These are phyloP conservation scores for Anthracocystis walkeri DNA, from an alignment of 1,284 basidiomycete species.

Conservation along the genomic window DNA sequence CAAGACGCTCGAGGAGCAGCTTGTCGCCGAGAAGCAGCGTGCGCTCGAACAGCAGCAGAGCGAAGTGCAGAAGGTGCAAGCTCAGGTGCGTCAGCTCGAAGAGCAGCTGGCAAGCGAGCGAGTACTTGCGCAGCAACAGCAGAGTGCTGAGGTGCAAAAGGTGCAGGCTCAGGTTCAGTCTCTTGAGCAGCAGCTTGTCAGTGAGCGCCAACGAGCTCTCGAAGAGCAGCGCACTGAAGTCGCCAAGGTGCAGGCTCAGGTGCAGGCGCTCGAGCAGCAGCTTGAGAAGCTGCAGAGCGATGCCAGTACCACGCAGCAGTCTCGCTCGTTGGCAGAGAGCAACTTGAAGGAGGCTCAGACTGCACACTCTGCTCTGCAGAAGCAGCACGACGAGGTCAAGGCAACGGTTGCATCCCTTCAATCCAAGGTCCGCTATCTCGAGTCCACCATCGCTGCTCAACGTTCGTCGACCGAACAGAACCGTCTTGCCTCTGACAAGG, in stretches of 20 bases:
- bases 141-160: conserved; percentile 16
- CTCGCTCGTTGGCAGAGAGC: conserved; percentile 23
- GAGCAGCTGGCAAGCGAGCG: conserved; percentile 28
- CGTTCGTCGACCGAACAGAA: conserved; percentile 52
- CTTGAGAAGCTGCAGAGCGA: conserved; percentile 10
- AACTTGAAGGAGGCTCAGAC: conserved; percentile 28
- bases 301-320: conserved; percentile 14
- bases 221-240: conserved; percentile 15
- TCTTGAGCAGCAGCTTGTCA: conserved; percentile 19
- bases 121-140: conserved; percentile 16
- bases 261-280: conserved; percentile 24
- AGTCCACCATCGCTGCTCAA: conserved; percentile 45
- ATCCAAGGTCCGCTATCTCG: conserved; percentile 52
- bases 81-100: conserved; percentile 22
- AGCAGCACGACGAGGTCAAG: conserved; percentile 50
- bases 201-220: conserved; percentile 17
- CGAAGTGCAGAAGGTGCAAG: conserved; percentile 23
- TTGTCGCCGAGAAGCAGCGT: conserved; percentile 16
- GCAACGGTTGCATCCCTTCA: conserved; percentile 36
- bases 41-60: conserved; percentile 19
- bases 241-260: conserved; percentile 18
- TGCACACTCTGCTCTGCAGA: conserved; percentile 32
- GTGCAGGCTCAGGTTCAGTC: conserved; percentile 12
- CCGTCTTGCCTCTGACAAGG: conserved; percentile 48
- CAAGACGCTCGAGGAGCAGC: conserved; percentile 25